Percentiles rank a stretch among this genome's conserved stretches.
Evolutionary conservation across 495 filamentous ascomycete species (phyloP).

Genomic region (Aspergillus leporis): DNA sequence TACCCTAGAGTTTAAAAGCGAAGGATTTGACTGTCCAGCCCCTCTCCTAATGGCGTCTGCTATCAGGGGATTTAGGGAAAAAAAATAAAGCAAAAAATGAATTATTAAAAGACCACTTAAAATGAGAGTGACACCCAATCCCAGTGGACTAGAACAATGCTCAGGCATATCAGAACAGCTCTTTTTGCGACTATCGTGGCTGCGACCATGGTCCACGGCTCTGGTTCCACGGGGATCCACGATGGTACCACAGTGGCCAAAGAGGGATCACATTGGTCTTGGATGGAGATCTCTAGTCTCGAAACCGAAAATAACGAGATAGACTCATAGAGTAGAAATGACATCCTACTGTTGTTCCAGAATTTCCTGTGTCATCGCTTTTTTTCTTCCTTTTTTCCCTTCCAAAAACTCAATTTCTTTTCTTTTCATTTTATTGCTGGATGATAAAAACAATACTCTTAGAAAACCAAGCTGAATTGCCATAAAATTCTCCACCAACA

Average conservation of each 20-base stretch:
- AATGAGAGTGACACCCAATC: conserved; percentile 18
- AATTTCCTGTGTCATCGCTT: not conserved
- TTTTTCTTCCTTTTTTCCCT: not conserved
- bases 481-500: not conserved
- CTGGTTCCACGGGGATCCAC: conserved; percentile 25
- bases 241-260: conserved; percentile 20
- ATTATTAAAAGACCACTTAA: conserved; percentile 9
- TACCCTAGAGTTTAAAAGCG: not conserved
- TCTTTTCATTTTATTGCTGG: not conserved
- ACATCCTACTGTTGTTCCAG: not conserved
- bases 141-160: conserved; percentile 15
- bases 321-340: not conserved
- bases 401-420: not conserved
- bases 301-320: not conserved
- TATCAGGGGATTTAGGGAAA: conserved; percentile 1
- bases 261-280: conserved; percentile 13
- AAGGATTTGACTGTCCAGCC: conserved; percentile 1
- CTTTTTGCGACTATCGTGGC: conserved; percentile 17
- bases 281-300: not conserved
- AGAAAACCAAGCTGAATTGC: conserved; percentile 2
- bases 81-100: conserved; percentile 5
- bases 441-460: not conserved
- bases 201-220: conserved; percentile 19
- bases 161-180: conserved; percentile 11
- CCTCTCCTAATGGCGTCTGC: not conserved